Evolutionary conservation across 192 early-diverging fungal genomes (phyloP).

Genomic region (Polychytrium aggregatum): DNA sequence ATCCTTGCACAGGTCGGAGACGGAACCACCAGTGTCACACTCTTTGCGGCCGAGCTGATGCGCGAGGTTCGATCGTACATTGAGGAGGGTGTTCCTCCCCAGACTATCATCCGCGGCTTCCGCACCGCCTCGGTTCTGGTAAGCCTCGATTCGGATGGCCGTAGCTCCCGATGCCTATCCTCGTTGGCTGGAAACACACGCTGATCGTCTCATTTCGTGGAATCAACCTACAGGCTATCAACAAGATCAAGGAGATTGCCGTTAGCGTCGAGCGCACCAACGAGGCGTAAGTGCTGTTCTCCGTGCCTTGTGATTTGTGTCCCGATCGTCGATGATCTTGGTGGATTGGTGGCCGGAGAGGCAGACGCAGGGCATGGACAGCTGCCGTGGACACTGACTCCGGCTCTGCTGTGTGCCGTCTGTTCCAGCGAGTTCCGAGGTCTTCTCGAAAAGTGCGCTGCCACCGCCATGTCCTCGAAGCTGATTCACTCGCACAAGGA

Average conservation of each 20-base stretch:
- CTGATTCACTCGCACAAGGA: constrained; percentile 91
- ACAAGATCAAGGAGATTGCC: constrained; percentile 87
- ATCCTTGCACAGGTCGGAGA: constrained; percentile 79
- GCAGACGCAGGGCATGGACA: no score
- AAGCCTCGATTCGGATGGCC: constrained; percentile 3
- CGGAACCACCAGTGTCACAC: constrained; percentile 94
- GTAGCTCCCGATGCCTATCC: no score
- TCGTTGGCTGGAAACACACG: no score
- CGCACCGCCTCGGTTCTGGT: constrained; percentile 79
- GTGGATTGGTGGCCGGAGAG: no score
- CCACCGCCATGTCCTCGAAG: constrained; percentile 97
- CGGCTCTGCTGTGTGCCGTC: no score
- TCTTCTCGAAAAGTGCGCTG: constrained; percentile 90
- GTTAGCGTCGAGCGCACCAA: constrained; percentile 73
- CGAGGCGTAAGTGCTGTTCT: constrained; percentile 34
- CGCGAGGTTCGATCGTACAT: constrained; percentile 89
- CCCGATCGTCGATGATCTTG: not conserved
- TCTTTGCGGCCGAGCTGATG: constrained; percentile 92
- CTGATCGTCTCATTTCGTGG: no score
- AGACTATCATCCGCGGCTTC: constrained; percentile 92
- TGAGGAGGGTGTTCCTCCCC: constrained; percentile 84
- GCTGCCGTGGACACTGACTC: no score
- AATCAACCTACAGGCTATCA: constrained; percentile 46
- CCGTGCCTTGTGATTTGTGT: not conserved
- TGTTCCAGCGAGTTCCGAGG: constrained; percentile 74